These are phyloP conservation scores for Ramalina intermedia DNA, from an alignment of 495 filamentous ascomycete genomes.

Conservation along the genomic window DNA sequence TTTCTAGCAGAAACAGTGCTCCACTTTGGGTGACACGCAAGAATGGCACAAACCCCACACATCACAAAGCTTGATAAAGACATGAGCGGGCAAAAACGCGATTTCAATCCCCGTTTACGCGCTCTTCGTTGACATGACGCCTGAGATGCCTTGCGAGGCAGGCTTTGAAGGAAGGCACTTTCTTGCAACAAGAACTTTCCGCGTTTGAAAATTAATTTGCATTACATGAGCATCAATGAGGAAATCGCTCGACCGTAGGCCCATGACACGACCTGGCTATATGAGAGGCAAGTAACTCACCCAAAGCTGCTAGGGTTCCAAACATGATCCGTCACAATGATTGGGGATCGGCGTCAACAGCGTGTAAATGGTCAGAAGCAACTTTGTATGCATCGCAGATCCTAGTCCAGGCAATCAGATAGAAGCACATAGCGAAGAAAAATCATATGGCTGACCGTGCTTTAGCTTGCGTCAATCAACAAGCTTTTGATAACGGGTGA, in stretches of 20 bases:
- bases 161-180: too few species aligned
- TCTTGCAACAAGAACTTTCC: neutral
- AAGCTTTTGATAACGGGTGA: neutral
- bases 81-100: neutral
- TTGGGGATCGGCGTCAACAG: neutral
- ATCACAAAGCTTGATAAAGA: neutral
- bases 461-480: neutral
- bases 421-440: neutral
- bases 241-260: neutral
- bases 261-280: neutral
- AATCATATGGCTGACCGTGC: neutral
- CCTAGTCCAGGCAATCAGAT: neutral
- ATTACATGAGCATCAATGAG: neutral
- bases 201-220: neutral
- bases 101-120: neutral
- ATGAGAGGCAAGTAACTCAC: neutral
- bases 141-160: too few species aligned
- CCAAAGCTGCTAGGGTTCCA: conserved; percentile 8
- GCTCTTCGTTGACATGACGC: too few species aligned
- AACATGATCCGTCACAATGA: conserved; percentile 3
- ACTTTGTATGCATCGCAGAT: too few species aligned
- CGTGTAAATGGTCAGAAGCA: neutral
- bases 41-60: neutral
- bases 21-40: neutral
- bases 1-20: neutral